Evolutionary conservation across 2,329 filamentous ascomycete genomes (phyloP).

Genomic region (Ascochyta viciae-villosae): DNA sequence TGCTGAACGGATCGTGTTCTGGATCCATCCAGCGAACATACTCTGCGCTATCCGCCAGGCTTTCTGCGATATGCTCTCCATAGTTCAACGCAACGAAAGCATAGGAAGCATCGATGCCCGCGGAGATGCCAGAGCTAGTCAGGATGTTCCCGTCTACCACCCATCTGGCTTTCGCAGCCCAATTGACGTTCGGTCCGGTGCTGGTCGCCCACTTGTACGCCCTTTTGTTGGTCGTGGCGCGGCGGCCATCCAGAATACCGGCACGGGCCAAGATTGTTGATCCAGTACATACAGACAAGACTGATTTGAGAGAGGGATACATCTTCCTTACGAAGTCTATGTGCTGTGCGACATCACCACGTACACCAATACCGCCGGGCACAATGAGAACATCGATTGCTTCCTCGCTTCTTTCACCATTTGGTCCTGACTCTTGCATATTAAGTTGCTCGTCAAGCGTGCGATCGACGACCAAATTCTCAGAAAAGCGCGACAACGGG

Average conservation of each 20-base stretch:
- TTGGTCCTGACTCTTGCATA: slow-evolving; percentile 17
- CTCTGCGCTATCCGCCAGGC: slow-evolving; percentile 60
- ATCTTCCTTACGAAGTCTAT: slow-evolving; percentile 57
- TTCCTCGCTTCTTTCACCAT: slow-evolving; percentile 10
- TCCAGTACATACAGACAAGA: slow-evolving; percentile 72
- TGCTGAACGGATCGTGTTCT: slow-evolving; percentile 62
- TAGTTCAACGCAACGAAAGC: slow-evolving; percentile 62
- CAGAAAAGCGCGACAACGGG: slow-evolving; percentile 27
- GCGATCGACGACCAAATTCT: slow-evolving; percentile 24
- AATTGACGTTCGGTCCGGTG: slow-evolving; percentile 60
- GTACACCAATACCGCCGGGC: slow-evolving; percentile 66
- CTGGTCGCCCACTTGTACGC: slow-evolving; percentile 53
- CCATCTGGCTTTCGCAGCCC: slow-evolving; percentile 62
- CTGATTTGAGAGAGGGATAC: slow-evolving; percentile 59
- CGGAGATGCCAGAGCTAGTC: slow-evolving; percentile 68
- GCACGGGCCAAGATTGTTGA: slow-evolving; percentile 62
- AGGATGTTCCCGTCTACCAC: slow-evolving; percentile 70
- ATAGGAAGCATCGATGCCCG: slow-evolving; percentile 66
- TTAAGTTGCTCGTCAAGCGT: slow-evolving; percentile 26
- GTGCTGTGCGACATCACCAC: slow-evolving; percentile 40
- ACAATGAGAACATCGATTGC: slow-evolving; percentile 65
- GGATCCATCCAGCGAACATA: slow-evolving; percentile 62
- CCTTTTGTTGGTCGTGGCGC: slow-evolving; percentile 71
- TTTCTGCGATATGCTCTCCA: slow-evolving; percentile 58
- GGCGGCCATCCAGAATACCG: slow-evolving; percentile 64